A percentile compares a stretch with the other conserved stretches of the same genome.
Evolutionary conservation across 257 asterid species (phyloP).

Genomic region (Prunella vulgaris): DNA sequence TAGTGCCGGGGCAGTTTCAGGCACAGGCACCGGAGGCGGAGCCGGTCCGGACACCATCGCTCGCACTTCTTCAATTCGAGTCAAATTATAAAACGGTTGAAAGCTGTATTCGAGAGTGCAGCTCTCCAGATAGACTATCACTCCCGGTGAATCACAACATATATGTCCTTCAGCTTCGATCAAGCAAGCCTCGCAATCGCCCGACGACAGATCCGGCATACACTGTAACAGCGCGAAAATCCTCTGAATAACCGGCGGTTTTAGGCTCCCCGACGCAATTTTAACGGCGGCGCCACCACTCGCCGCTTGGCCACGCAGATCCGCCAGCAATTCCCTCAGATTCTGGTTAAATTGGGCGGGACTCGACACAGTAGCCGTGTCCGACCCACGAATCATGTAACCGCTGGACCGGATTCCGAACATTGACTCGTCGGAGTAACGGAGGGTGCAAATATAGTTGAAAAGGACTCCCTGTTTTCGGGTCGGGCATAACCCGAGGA

Average conservation of each 20-base stretch:
- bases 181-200: conserved; percentile 4
- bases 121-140: background rate
- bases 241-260: background rate
- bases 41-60: too few relatives aligned
- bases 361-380: background rate
- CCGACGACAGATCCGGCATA: conserved; percentile 4
- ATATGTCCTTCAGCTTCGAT: background rate
- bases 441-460: background rate
- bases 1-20: too few relatives aligned
- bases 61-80: background rate
- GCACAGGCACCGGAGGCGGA: background rate
- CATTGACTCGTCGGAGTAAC: conserved; percentile 14
- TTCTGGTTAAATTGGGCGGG: background rate
- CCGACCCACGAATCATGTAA: background rate
- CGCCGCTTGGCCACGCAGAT: conserved; percentile 1
- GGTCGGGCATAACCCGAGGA: background rate
- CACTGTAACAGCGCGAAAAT: conserved; percentile 17
- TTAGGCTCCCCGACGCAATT: background rate
- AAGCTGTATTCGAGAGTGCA: conserved; percentile 1
- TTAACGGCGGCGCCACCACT: background rate
- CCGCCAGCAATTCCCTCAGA: background rate
- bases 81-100: background rate
- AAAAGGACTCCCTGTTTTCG: background rate
- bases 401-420: background rate
- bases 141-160: background rate